phyloP scores from a whole-genome alignment of 768 basidiomycete genomes.

The Boletus insuetus region DNA sequence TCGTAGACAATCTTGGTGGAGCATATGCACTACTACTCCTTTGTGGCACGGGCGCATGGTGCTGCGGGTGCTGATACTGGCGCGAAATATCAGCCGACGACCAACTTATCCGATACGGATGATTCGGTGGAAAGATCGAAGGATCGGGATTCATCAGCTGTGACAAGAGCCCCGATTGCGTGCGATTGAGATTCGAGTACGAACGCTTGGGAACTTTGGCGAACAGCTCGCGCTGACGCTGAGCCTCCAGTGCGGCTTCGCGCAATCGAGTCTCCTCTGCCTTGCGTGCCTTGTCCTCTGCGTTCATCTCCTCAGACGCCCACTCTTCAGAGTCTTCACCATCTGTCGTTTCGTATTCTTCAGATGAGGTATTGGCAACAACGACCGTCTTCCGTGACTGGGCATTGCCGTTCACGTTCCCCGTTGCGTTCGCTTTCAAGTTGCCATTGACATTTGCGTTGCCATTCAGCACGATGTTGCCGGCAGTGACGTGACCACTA shows the following conservation, averaged over 20 bases:
- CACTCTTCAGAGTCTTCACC: conserved; percentile 57
- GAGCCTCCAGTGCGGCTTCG: conserved; percentile 61
- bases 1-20: conserved; percentile 41
- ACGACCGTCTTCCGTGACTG: conserved; percentile 44
- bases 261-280: conserved; percentile 34
- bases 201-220: conserved; percentile 66
- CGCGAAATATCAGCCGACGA: conserved; percentile 45
- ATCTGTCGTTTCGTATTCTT: conserved; percentile 54
- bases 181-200: conserved; percentile 56
- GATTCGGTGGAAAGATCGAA: conserved; percentile 51
- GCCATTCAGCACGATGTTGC: conserved; percentile 13
- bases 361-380: conserved; percentile 43
- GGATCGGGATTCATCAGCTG: conserved; percentile 75
- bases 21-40: conserved; percentile 30
- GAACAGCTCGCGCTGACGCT: conserved; percentile 65
- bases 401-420: conserved; percentile 19
- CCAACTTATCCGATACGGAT: conserved; percentile 55
- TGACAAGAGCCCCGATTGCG: conserved; percentile 57
- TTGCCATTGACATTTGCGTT: conserved; percentile 9
- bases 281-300: conserved; percentile 34
- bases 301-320: conserved; percentile 55
- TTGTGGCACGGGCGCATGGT: conserved; percentile 23
- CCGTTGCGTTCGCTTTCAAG: conserved; percentile 12
- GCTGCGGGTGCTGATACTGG: conserved; percentile 23
- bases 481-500: conserved; percentile 1